Evolutionary conservation across 129 eudicot genomes (phyloP), one percentile per base, ranked within the genome.

Genomic region (Escallonia herrerae): DNA sequence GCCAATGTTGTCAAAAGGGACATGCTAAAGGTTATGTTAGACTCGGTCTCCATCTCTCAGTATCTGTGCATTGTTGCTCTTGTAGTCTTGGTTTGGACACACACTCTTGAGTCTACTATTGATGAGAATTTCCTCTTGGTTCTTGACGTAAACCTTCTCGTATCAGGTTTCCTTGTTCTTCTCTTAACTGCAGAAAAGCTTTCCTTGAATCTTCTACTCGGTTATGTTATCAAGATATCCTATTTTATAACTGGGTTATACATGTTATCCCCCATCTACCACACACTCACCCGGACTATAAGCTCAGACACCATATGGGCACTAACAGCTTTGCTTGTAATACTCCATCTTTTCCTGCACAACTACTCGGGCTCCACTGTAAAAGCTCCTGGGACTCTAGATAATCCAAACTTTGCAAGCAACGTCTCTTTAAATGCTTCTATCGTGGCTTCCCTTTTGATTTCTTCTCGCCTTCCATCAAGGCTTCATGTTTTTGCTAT

Each of bases 251-350:
- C 84, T 3, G 91, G 89, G 40, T 62, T 93, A 33, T 93, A 83
- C 22, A 77, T 82, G 12, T 76, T 88, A 64, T 93, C 95, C 66
- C 98, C 98, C 5, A 83, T 88, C 38, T 93, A 93, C 77, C 95
- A 93, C 75, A 93, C 98, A 5, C 81, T 93, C 40, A 93, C 98
- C 14, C 68, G 89, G 65, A 88, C 98, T 43, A 88, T 93, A 40
- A 88, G 96, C 82, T 93, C 98, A 0, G 96, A 93, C 56, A 71
- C 98, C 61, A 85, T 93, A 41, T 85, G 88, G 96, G 95, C 96
- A 5, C 81, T 88, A 38, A 86, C 98, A 45, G 82, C 96, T 48
- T 75, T 86, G 56, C 98, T 93, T 42, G 39, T 89, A 33, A 15
- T 86, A 15, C 81, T 93, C 74, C 98, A 93, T 80, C 87, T 93